Base-by-base conservation (phyloP, 208 protist genomes). In the Acanthamoeba royreba region DNA sequence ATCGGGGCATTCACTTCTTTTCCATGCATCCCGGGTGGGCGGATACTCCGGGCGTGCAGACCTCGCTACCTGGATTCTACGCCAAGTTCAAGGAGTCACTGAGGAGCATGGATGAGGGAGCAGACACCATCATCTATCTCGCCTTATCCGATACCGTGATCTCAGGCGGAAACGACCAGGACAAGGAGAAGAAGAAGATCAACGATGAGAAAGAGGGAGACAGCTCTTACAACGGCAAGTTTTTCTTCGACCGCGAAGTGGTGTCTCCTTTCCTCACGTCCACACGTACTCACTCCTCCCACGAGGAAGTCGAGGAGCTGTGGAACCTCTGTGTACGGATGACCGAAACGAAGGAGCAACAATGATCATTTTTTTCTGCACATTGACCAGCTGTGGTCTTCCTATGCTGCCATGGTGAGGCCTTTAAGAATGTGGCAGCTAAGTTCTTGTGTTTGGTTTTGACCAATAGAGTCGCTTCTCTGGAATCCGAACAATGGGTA, bases 101-200 rank as follows among this genome's bases (percentile, higher is more conserved):
- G 58, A n/a, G 87, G 11, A 79, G 55, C 43, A 35, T 33, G 13
- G 87, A 92, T 7, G 38, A 92, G 46, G 87, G 87, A 5, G 87
- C 87, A 46, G 87, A 92, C 66, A 92, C 85, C 85, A 91, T 91
- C 85, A 91, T 69, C 53, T 91, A 49, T 42, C 52, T 91, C 38
- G 85, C 47, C 55, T 46, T 47, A 42, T 43, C 85, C 33, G 40
- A 72, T 35, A 35, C 61, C 8, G 61, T 55, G 25, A n/a, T 52
- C n/a, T 0, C 52, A 7, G 22, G 15, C 19, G 46, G 13, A 15
- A 43, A 5, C 13, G 33, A n/a, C 45, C n/a, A 17, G 3, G 61
- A 72, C 25, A 33, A 69, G 31, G 61, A 72, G 1, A 35, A 72
- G 5, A 22, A 28, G 11, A 63, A 63, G 55, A 28, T 28, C 55